Evolutionary conservation across 2,329 filamentous ascomycete genomes (phyloP), one percentile per base, ranked within the genome.

Genomic region (Parasarocladium wereldwijsianum): DNA sequence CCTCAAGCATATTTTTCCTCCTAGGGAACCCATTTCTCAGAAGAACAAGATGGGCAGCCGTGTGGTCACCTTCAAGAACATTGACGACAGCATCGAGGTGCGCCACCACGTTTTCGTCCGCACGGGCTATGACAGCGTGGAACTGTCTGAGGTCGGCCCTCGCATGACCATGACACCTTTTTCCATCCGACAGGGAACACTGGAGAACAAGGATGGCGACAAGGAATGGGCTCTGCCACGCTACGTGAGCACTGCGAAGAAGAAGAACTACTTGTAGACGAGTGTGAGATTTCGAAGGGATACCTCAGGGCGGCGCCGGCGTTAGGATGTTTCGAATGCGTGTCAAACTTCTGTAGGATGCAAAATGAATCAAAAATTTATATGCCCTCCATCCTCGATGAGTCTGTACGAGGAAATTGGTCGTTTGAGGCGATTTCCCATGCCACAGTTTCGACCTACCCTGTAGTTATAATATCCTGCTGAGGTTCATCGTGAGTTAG

Each of bases 141-240:
- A 93, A 52, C 57, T 93, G 43, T 77, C 81, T 10, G 85, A 93
- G 51, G 84, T 93, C 29, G 85, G 87, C 0, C 90, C 90, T 2
- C 68, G 90, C 34, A 93, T 96, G 83, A 93, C 85, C n/a, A 90
- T 96, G 84, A 68, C 84, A 41, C 62, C 85, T 31, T 98, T 96
- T 48, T 84, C 96, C 58, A 93, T 98, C 37, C 69, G 86, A 26
- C 78, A 77, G 31, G 87, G 90, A 11, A 93, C 87, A 4, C 60
- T 94, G 36, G 90, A 96, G 49, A 93, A 86, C 46, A 92, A 92
- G 53, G 82, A 92, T 41, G 87, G 87, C 4, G 90, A 98, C 54
- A 75, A 92, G 4, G 90, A 98, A 57, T 98, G 90, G 90, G 80
- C 90, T 38, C 64, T 98, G 38, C 92, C 83, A 37, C 87, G 94